Conservation (phyloP, 2,329 filamentous ascomycete species). For the Aspergillus glaucus region DNA sequence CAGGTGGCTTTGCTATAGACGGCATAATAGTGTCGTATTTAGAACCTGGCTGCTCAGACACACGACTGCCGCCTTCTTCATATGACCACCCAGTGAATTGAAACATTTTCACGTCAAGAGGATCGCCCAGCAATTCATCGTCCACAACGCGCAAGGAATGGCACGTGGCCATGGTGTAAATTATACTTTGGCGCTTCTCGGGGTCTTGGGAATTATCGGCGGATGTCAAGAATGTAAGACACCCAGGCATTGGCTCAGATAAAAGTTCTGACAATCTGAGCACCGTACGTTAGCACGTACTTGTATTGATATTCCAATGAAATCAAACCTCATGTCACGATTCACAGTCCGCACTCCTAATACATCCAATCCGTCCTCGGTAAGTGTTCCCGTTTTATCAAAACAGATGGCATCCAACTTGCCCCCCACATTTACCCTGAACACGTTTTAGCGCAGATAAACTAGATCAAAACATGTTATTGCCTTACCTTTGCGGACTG, state of each 20-base stretch:
- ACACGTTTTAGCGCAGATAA: slow-evolving; percentile 4
- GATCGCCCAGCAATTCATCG: slow-evolving; percentile 83
- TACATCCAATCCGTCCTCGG: slow-evolving; percentile 91
- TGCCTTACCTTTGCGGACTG: slow-evolving; percentile 65
- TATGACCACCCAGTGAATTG: slow-evolving; percentile 91
- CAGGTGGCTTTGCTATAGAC: slow-evolving; percentile 79
- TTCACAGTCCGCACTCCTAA: slow-evolving; percentile 78
- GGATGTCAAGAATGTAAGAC: slow-evolving; percentile 48
- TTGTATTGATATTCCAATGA: neutral
- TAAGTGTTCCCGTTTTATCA: slow-evolving; percentile 97
- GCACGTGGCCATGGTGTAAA: slow-evolving; percentile 96
- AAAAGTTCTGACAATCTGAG: slow-evolving; percentile 68
- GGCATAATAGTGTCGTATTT: slow-evolving; percentile 69
- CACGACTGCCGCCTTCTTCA: slow-evolving; percentile 71
- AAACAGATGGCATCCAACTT: slow-evolving; percentile 97
- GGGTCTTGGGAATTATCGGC: slow-evolving; percentile 56
- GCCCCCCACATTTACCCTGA: slow-evolving; percentile 84
- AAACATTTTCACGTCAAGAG: slow-evolving; percentile 97
- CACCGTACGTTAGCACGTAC: slow-evolving; percentile 9
- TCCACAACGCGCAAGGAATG: slow-evolving; percentile 86
- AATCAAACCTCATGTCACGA: slow-evolving; percentile 42
- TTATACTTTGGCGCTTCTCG: slow-evolving; percentile 59
- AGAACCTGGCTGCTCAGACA: slow-evolving; percentile 57
- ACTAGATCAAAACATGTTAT: neutral
- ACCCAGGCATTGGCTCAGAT: slow-evolving; percentile 50